Percentiles rank a stretch among this genome's conserved stretches.
These are phyloP conservation scores for Thielaviopsis musarum DNA, from an alignment of 2,329 filamentous ascomycete species.

Conservation along the genomic window DNA sequence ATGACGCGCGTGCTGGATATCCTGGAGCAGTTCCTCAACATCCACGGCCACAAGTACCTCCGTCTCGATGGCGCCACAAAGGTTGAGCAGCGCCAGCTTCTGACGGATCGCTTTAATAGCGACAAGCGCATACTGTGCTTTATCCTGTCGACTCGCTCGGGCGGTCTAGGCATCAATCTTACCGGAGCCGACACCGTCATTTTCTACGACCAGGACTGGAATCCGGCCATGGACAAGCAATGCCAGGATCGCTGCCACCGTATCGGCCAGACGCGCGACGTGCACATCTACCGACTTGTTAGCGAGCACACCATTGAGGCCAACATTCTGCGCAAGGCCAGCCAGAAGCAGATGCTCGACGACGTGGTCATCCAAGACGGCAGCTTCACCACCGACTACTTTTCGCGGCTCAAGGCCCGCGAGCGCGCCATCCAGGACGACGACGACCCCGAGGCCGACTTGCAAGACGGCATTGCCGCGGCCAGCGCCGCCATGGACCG, in stretches of 20 bases:
- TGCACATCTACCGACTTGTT: slow-evolving; percentile 91
- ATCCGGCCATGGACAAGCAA: slow-evolving; percentile 98
- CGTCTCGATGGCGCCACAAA: slow-evolving; percentile 93
- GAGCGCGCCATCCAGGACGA: not conserved
- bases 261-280: slow-evolving; percentile 92
- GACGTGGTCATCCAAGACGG: slow-evolving; percentile 98
- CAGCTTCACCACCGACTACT: slow-evolving; percentile 93
- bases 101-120: slow-evolving; percentile 93
- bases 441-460: slow-evolving; percentile 15
- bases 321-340: slow-evolving; percentile 90
- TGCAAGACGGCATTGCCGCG: slow-evolving; percentile 47
- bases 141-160: slow-evolving; percentile 86
- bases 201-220: slow-evolving; percentile 99
- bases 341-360: slow-evolving; percentile 94
- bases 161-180: slow-evolving; percentile 87
- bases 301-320: slow-evolving; percentile 93
- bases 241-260: slow-evolving; percentile 95
- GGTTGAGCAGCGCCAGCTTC: slow-evolving; percentile 83
- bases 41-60: slow-evolving; percentile 92
- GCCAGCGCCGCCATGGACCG: slow-evolving; percentile 66
- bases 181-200: slow-evolving; percentile 96
- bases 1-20: slow-evolving; percentile 99
- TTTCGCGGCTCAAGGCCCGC: slow-evolving; percentile 49
- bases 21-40: slow-evolving; percentile 91
- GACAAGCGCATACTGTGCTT: slow-evolving; percentile 86